phyloP scores from a whole-genome alignment of 1,284 basidiomycete species.

The Puccinia horiana region DNA sequence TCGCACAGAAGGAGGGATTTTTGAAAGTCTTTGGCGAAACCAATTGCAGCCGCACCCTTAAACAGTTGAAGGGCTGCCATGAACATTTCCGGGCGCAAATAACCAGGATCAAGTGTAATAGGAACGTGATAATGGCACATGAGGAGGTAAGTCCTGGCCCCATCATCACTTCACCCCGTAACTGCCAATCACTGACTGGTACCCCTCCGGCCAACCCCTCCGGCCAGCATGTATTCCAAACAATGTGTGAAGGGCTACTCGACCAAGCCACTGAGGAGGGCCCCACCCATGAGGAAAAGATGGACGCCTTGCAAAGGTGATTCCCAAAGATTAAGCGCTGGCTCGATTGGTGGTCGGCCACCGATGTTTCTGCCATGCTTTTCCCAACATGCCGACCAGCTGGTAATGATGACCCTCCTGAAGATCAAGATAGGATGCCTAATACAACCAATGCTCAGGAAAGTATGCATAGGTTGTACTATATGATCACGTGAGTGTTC shows the following conservation, averaged over 20 bases:
- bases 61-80: constrained; percentile 8
- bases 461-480: constrained; percentile 10
- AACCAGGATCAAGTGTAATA: neutral
- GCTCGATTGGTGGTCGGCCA: constrained; percentile 3
- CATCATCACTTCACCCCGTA: too few species aligned
- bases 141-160: constrained; percentile 19
- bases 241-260: neutral
- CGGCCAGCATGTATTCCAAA: neutral
- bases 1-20: constrained; percentile 5
- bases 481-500: constrained; percentile 3
- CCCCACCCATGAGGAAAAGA: constrained; percentile 14
- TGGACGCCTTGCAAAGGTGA: neutral
- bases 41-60: neutral
- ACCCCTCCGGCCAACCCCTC: too few species aligned
- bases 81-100: constrained; percentile 6
- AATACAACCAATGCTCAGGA: constrained; percentile 18
- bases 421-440: constrained; percentile 9
- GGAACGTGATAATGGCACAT: neutral
- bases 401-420: too few species aligned
- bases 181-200: too few species aligned
- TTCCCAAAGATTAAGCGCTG: constrained; percentile 3
- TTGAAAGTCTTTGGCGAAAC: neutral
- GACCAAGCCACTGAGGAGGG: neutral
- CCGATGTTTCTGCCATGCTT: constrained; percentile 14
- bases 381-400: constrained; percentile 21